These are phyloP conservation scores for Erythrobasidium yunnanense DNA, from an alignment of 768 basidiomycete species.

Conservation along the genomic window DNA sequence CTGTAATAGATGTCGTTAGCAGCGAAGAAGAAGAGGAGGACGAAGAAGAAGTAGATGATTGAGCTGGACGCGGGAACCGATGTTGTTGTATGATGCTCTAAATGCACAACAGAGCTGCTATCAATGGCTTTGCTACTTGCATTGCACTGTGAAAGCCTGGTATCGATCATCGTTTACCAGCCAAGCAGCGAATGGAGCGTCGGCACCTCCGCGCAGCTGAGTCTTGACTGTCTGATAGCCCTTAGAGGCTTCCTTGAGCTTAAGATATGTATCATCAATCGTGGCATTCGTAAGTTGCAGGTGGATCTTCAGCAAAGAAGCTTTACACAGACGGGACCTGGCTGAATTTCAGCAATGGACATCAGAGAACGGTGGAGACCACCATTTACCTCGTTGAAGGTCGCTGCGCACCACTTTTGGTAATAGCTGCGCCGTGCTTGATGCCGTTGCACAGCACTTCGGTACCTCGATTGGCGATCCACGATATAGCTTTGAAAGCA, in stretches of 20 bases:
- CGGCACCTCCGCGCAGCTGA: neutral
- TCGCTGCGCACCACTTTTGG: conserved; percentile 27
- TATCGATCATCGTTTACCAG: conserved; percentile 25
- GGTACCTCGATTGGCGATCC: neutral
- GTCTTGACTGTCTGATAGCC: conserved; percentile 26
- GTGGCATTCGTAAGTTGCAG: too few relatives aligned
- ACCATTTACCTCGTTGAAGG: too few relatives aligned
- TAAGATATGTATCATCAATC: neutral
- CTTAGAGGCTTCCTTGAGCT: neutral
- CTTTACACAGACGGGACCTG: conserved; percentile 51
- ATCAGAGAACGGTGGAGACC: too few relatives aligned
- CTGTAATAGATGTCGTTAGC: neutral
- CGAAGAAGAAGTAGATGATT: neutral
- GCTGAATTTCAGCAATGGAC: too few relatives aligned
- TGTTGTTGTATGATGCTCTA: neutral
- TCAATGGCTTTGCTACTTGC: too few relatives aligned
- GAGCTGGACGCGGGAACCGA: neutral
- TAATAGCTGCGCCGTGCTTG: neutral
- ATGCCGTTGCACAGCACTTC: neutral
- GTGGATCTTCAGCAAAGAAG: too few relatives aligned
- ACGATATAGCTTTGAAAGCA: conserved; percentile 2
- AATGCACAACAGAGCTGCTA: neutral
- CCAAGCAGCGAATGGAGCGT: conserved; percentile 31
- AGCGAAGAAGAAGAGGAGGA: neutral
- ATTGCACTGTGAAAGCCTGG: neutral